Evolutionary conservation across 306 rosid species (phyloP), one percentile per base, ranked within the genome.

Genomic region (Dicorynia guianensis): DNA sequence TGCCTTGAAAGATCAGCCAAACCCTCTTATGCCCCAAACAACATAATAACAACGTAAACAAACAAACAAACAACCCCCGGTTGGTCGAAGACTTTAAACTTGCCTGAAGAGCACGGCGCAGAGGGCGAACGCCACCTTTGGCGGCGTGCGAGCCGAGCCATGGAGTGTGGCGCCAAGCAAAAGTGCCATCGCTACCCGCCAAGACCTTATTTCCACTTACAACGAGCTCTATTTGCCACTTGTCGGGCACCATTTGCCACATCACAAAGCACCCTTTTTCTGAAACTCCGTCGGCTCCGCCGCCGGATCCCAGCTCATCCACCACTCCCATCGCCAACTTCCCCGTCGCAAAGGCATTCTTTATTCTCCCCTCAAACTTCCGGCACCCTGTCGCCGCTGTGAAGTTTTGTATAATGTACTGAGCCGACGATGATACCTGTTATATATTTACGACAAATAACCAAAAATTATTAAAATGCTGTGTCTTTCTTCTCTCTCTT

Each of bases 81-180:
- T 66, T 8, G 34, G 80, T 70, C 63, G 36, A 35, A 61, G 56
- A 48, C 25, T 11, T 65, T 73, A 54, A 79, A 72, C 89, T 87
- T 65, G 76, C 97, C 97, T 95, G 97, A 75, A 95, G 84, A 57
- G 97, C 87, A 7, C 98, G 97, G 10, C 98, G 96, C 79, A 95
- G 97, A 47, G 97, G 98, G 3, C 98, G 96, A 11, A 86, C 91
- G 0, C 86, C 85, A 4, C 98, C 98, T 72, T 87, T 89, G 39
- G 98, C 98, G 0, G 97, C 93, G 18, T 95, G 98, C 4, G 88
- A 85, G 0, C 96, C 91, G 6, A 92, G 96, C 98, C 98, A 95
- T 11, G 98, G 98, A 0, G 98, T 95, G 79, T 90, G 97, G 19
- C 98, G 88, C 98, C 98, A 95, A 49, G 97, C 97, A 8, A 95